Evolutionary conservation across 371 early-diverging fungal genomes (phyloP), one percentile per base, ranked within the genome.

Genomic region (Scutellospora calospora): DNA sequence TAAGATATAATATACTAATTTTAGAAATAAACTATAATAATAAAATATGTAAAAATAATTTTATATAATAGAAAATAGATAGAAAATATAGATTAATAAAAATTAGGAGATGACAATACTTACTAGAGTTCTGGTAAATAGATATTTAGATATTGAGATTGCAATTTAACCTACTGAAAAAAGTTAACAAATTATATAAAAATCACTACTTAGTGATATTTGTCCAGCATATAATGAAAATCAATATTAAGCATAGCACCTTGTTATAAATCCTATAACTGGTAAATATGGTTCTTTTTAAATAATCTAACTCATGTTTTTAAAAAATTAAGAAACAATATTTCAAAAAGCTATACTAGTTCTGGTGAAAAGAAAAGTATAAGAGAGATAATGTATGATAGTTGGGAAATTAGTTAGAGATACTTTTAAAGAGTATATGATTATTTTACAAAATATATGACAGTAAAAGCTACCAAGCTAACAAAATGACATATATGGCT

Each of bases 251-350:
- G 12, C 3, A 51, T 45, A 16, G 3, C 18, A 71, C 14, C 25
- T 45, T 25, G 45, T 4, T 12, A 25, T 71, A 1, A 71, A 71
- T 71, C 51, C 27, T 45, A 49, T 71, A 45, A 71, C 71, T 49
- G 49, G 51, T 5, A 2, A 29, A 1, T 25, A 49, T 71, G 16
- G 49, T 71, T 41, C 45, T 71, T 71, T 49, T 45, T 71, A 25
- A 71, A 25, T 27, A 27, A 71, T 49, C 51, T 27, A n/a, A 71
- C 51, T 14, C 49, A 71, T 71, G 71, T 71, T 71, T 71, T 71
- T 49, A 71, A 71, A 18, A 71, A 71, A 5, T n/a, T 71, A 22
- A 3, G 11, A 18, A 71, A 71, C 45, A 71, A 71, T 71, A 14
- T 71, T 49, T 71, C 16, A 49, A 71, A 51, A 49, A 71, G 49